Evolutionary conservation across 2,329 filamentous ascomycete species (phyloP).

Genomic region (Mollisiaceae sp.): DNA sequence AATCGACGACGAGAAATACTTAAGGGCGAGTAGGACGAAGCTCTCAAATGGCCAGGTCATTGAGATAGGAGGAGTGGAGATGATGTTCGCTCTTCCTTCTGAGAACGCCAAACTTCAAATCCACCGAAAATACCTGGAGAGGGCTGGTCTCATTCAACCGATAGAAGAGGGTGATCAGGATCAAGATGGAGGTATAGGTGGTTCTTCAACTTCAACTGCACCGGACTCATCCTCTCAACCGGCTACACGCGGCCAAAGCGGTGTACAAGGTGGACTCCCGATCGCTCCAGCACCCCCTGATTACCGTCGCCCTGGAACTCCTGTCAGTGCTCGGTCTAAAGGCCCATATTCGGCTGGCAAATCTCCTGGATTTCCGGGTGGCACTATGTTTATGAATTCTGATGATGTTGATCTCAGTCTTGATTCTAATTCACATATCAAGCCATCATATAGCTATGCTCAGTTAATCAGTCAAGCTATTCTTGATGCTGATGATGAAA

Average conservation of each 20-base stretch:
- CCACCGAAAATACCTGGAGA: slow-evolving; percentile 70
- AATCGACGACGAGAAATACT: slow-evolving; percentile 75
- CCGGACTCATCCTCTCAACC: slow-evolving; percentile 11
- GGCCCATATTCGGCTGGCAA: slow-evolving; percentile 34
- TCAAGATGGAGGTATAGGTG: slow-evolving; percentile 24
- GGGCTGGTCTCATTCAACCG: slow-evolving; percentile 59
- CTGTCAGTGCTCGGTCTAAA: slow-evolving; percentile 41
- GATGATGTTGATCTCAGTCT: slow-evolving; percentile 75
- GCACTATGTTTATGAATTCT: slow-evolving; percentile 53
- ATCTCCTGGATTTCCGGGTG: slow-evolving; percentile 41
- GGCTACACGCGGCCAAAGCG: slow-evolving; percentile 30
- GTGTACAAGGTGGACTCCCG: slow-evolving; percentile 44
- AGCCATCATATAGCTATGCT: slow-evolving; percentile 95
- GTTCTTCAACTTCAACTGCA: slow-evolving; percentile 17
- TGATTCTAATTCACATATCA: slow-evolving; percentile 87
- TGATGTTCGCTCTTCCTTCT: slow-evolving; percentile 96
- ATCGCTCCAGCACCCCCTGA: slow-evolving; percentile 65
- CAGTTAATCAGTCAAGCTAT: slow-evolving; percentile 98
- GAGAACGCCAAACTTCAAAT: slow-evolving; percentile 70
- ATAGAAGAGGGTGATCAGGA: slow-evolving; percentile 29
- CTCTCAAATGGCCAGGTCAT: slow-evolving; percentile 89
- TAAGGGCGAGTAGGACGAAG: slow-evolving; percentile 64
- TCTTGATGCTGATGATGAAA: slow-evolving; percentile 82
- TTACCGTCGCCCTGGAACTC: slow-evolving; percentile 65
- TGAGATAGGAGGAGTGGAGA: slow-evolving; percentile 90